Conservation (phyloP, 768 basidiomycete species). For the Trametes maxima region DNA sequence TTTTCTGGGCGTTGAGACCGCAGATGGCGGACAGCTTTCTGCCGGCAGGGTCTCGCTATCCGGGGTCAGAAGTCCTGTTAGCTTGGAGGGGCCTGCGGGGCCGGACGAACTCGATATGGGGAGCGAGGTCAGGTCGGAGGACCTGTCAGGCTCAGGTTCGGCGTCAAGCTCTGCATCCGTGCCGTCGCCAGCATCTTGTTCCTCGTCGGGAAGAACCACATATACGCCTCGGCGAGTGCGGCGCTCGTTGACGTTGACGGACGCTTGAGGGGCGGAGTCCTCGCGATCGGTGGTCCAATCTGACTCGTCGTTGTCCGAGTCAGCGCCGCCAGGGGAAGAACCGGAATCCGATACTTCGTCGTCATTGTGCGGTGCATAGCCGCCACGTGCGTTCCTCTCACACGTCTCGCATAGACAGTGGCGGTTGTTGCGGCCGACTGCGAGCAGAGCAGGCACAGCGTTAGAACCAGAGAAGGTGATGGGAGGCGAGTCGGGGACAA, state of each 20-base stretch:
- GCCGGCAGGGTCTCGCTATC: conserved; percentile 28
- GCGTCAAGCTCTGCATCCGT: conserved; percentile 44
- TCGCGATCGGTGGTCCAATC: conserved; percentile 30
- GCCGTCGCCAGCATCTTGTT: conserved; percentile 64
- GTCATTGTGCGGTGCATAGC: conserved; percentile 63
- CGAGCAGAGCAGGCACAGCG: conserved; percentile 26
- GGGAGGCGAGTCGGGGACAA: conserved; percentile 5
- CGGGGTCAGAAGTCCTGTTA: conserved; percentile 32
- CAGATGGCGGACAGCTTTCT: conserved; percentile 12
- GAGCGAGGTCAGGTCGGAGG: conserved; percentile 54
- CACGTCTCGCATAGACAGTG: conserved; percentile 88
- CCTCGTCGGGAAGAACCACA: conserved; percentile 56
- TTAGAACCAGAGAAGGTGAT: conserved; percentile 15
- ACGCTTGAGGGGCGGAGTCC: conserved; percentile 34
- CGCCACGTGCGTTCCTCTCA: conserved; percentile 73
- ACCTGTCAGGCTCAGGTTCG: conserved; percentile 47
- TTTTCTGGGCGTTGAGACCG: conserved; percentile 14
- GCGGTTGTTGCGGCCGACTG: conserved; percentile 68
- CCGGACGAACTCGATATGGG: conserved; percentile 38
- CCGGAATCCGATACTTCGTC: conserved; percentile 47
- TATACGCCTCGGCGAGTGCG: conserved; percentile 84
- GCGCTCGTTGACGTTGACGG: conserved; percentile 73
- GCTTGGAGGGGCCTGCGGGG: conserved; percentile 20
- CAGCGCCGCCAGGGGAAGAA: conserved; percentile 44
- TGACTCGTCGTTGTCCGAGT: conserved; percentile 33